Evolutionary conservation across 2,329 filamentous ascomycete species (phyloP).

Genomic region (Blastomyces percursus): DNA sequence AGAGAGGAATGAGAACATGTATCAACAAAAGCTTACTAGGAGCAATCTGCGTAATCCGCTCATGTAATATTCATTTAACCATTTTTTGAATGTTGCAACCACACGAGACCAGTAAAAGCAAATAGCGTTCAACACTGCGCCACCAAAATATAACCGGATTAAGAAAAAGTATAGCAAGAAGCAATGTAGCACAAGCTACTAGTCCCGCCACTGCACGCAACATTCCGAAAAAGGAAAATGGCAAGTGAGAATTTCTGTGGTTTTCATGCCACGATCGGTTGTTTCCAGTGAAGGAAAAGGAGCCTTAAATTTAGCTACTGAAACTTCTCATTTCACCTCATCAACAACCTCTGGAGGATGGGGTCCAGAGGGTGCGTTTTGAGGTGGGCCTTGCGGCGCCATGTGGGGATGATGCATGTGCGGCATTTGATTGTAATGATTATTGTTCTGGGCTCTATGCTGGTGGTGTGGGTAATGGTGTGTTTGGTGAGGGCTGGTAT

Average conservation of each 20-base stretch:
- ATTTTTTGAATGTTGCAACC: constrained; percentile 7
- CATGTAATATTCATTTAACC: constrained; percentile 6
- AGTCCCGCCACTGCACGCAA: constrained; percentile 4
- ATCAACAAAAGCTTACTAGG: background rate
- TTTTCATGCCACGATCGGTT: background rate
- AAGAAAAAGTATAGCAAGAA: constrained; percentile 4
- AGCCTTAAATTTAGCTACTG: background rate
- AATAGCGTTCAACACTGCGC: constrained; percentile 7
- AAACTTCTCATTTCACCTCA: constrained; percentile 37
- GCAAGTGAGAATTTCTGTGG: background rate
- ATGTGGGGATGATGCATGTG: constrained; percentile 34
- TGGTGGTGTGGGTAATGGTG: constrained; percentile 52
- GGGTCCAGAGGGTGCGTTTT: constrained; percentile 24
- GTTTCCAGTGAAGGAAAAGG: background rate
- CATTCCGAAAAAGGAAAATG: constrained; percentile 5
- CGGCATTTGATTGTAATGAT: constrained; percentile 44
- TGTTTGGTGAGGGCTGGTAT: constrained; percentile 53
- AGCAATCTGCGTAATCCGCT: background rate
- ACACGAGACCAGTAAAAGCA: constrained; percentile 7
- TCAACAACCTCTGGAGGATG: constrained; percentile 36
- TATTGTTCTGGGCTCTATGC: constrained; percentile 47
- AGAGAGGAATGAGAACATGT: background rate
- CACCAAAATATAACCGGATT: background rate
- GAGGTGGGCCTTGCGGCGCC: constrained; percentile 20
- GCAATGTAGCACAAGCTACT: constrained; percentile 3